Conservation (phyloP, 805 yeast species). For the Metschnikowia gelsemii region DNA sequence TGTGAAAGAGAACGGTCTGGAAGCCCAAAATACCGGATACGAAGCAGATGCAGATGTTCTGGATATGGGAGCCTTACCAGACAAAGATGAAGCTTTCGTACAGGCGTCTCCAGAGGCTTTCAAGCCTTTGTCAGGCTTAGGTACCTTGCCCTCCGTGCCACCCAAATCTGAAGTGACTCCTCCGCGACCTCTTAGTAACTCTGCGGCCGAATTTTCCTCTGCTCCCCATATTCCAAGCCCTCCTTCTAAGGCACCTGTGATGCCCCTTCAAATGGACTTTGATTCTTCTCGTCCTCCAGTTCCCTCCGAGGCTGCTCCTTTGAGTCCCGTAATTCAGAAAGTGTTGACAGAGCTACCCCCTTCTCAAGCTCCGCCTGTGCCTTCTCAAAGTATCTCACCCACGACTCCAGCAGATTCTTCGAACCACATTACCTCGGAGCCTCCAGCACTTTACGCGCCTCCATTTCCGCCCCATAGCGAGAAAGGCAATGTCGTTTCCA, state of each 20-base stretch:
- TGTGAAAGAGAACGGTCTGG: conserved; percentile 11
- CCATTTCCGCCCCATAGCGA: not conserved
- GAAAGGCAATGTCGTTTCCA: conserved; percentile 6
- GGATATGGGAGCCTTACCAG: conserved; percentile 23
- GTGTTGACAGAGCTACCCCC: conserved; percentile 5
- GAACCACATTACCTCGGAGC: not conserved
- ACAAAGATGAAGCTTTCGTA: not conserved
- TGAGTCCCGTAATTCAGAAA: conserved; percentile 6
- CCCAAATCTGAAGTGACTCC: conserved; percentile 6
- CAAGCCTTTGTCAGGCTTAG: too few species aligned
- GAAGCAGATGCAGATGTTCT: conserved; percentile 63
- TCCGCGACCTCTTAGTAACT: conserved; percentile 8
- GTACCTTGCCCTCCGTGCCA: not conserved
- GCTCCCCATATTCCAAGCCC: conserved; percentile 18
- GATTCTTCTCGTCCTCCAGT: conserved; percentile 16
- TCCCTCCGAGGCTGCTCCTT: conserved; percentile 15
- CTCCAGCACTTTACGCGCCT: conserved; percentile 12
- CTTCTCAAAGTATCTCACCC: conserved; percentile 9
- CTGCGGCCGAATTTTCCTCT: conserved; percentile 4
- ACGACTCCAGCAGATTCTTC: not conserved
- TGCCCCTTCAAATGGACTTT: conserved; percentile 15
- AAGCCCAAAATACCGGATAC: conserved; percentile 52
- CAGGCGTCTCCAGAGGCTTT: not conserved
- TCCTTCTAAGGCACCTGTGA: not conserved
- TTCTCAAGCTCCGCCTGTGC: conserved; percentile 12